Base-by-base conservation (phyloP, 1,284 basidiomycete genomes). In the Ustilago hordei region DNA sequence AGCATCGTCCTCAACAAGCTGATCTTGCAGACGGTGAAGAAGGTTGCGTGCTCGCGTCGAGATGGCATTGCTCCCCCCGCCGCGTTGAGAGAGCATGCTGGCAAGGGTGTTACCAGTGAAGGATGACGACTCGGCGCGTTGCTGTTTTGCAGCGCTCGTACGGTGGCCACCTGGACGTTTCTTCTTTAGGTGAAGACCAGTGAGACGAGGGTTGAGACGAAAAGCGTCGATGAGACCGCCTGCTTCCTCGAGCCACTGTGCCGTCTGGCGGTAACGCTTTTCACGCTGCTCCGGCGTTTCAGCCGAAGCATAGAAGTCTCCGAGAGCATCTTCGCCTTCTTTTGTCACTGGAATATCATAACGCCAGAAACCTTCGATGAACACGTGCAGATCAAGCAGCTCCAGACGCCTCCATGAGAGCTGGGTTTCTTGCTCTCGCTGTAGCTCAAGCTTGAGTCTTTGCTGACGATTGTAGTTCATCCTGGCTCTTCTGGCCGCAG, bases 161-260 rank as follows among this genome's bases (percentile, higher is more conserved):
- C 55, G 52, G 4, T 43, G 31, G 2, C 60, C 64, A 8, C 55
- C 75, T 3, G 65, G 60, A 5, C 71, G 64, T 8, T 55, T 55
- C 32, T 56, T 64, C 19, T 69, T 67, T 35, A 65, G 57, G n/a
- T 67, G 61, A 15, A 61, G 47, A 3, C 63, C 63, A n/a, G 64
- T 72, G 17, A 76, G 60, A 3, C 76, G 67, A 35, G 78, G 91
- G 90, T 11, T 95, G 87, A 94, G 91, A 55, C 95, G 89, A 87
- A 95, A 98, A 81, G 91, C 91, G 76, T 97, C 94, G 15, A 97
- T 89, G 56, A 98, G 88, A 68, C 91, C 92, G 78, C 93, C 92
- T 0, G 95, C 94, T 79, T 94, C 91, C 34, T 92, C 86, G 70
- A 97, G 88, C 92, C 95, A 98, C 53, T 88, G 86, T 39, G 87